Percentiles rank a stretch among this genome's conserved stretches.
These are phyloP conservation scores for Debaryomyces sp. DNA, from an alignment of 1,139 yeast species.

Conservation along the genomic window DNA sequence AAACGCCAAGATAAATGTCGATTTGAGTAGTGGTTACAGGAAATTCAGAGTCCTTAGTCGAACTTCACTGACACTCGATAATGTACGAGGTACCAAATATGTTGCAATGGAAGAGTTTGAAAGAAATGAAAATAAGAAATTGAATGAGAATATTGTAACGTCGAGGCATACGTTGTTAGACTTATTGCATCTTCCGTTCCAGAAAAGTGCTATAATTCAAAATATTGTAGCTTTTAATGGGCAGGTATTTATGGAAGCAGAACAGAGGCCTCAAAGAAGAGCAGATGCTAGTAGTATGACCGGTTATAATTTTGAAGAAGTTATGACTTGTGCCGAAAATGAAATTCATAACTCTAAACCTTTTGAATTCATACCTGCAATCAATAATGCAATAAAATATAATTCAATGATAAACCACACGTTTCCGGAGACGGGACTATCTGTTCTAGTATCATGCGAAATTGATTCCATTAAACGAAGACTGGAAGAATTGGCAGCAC, in stretches of 20 bases:
- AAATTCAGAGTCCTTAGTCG: slow-evolving; percentile 8
- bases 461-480: slow-evolving; percentile 11
- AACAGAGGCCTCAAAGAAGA: not conserved
- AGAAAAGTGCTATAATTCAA: not conserved
- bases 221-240: slow-evolving; percentile 11
- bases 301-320: slow-evolving; percentile 13
- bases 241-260: slow-evolving; percentile 12
- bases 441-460: slow-evolving; percentile 13
- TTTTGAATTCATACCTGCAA: slow-evolving; percentile 8
- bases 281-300: slow-evolving; percentile 10
- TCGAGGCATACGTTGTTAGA: slow-evolving; percentile 13
- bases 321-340: slow-evolving; percentile 4
- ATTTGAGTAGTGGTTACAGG: slow-evolving; percentile 9
- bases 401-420: slow-evolving; percentile 12
- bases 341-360: not conserved
- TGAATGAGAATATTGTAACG: slow-evolving; percentile 8
- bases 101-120: slow-evolving; percentile 11
- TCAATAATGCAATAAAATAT: slow-evolving; percentile 11
- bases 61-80: slow-evolving; percentile 4
- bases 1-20: slow-evolving; percentile 6
- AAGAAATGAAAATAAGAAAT: slow-evolving; percentile 3
- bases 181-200: slow-evolving; percentile 8
- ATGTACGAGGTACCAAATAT: slow-evolving; percentile 12
- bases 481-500: not conserved
- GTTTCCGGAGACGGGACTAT: slow-evolving; percentile 6